Evolutionary conservation across 345 rosid species (phyloP), one percentile per base, ranked within the genome.

Genomic region (Bruguiera parviflora): DNA sequence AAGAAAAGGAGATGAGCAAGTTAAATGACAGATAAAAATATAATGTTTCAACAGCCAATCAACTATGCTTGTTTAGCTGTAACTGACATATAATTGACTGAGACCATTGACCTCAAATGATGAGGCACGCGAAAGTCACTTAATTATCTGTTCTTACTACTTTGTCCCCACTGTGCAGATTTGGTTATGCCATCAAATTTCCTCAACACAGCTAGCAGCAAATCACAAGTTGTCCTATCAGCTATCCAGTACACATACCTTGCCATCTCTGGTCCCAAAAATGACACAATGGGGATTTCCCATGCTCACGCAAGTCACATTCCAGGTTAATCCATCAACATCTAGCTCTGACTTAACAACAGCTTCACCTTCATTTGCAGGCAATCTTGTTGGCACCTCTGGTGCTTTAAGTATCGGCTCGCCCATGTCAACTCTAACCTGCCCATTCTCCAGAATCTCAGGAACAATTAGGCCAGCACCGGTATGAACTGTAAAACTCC

Each of bases 371-470:
- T 86, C 77, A 75, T 90, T 96, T 43, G 94, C 84, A 3, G 83
- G 63, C 72, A 96, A 77, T 55, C 66, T 84, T 15, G 99, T 90
- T 11, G 99, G 98, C 53, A 92, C 92, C 72, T 88, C 96, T 28
- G 86, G 65, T 33, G 96, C 90, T 80, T 76, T 89, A 63, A 96
- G 97, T 60, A 89, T 78, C 1, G 98, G 98, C 72, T 81, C 85
- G 2, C 98, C 98, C 99, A 92, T 96, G 65, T 96, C 98, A 75
- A 96, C 99, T 77, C 76, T 88, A 75, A 90, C 99, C 90, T 92
- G 83, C 47, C 97, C 96, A 60, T 91, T 91, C 58, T 83, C 89
- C 72, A 82, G 93, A 76, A 94, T 85, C 72, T 89, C 98, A 9
- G 98, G 97, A 76, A 92, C 85, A 79, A 92, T 95, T 24, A 95